Evolutionary conservation across 257 asterid genomes (phyloP), one percentile per base, ranked within the genome.

Genomic region (Solanum etuberosum): DNA sequence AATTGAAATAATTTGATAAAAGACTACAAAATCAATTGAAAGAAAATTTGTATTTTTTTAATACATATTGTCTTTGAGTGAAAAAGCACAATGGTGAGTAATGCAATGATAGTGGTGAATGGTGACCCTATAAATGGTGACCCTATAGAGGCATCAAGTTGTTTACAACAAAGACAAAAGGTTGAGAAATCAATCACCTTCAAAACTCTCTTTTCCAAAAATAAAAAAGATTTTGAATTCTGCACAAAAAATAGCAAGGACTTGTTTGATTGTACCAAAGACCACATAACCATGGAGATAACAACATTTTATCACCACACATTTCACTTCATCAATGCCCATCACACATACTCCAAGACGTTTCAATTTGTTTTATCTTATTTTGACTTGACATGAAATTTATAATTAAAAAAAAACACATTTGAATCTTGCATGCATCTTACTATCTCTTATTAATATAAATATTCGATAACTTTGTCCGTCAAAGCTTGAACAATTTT

Each of bases 361-460:
- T 63, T 25, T 2, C 2, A 25, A 59, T 59, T 57, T 59, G 2
- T 23, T 23, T 34, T 54, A 20, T 54, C 0, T 20, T 54, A 54
- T 54, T 54, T 7, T 54, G n/a, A 18, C 5, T 54, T 6, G 11
- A 54, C 3, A 20, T 0, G 10, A 54, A 54, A 18, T 54, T 54
- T 54, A 2, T 0, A 2, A 51, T 0, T 7, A 20, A 54, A 54
- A 54, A 43, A 6, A 16, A 18, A 3, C n/a, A 1, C 0, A 54
- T 18, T 54, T 51, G 0, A 51, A 51, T 51, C 51, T 43, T 43
- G 16, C 6, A 43, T 16, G 9, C 9, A 0, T 51, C 59, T 51
- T 1, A 0, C 0, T 2, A 51, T 5, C 21, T 51, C 59, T 51
- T 42, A 42, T 48, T 23, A 48, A 4, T 13, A 46, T 18, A 46